These are phyloP conservation scores for Xerocomellus amylosporus DNA, from an alignment of 768 basidiomycete species.

Conservation along the genomic window DNA sequence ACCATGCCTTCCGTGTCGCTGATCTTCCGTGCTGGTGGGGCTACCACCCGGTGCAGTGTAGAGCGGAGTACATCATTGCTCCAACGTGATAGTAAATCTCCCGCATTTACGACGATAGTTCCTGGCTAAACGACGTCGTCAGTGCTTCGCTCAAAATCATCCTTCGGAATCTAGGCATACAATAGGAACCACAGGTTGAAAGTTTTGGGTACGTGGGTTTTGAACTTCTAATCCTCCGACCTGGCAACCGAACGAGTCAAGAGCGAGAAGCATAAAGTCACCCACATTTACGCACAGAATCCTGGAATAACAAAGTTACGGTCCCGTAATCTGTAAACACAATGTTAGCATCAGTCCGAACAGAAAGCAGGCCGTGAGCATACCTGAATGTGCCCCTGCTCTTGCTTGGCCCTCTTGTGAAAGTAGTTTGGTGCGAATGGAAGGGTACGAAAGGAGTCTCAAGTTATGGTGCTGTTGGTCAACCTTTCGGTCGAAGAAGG, in stretches of 20 bases:
- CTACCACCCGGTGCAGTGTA: conserved; percentile 81
- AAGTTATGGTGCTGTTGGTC: conserved; percentile 79
- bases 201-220: conserved; percentile 71
- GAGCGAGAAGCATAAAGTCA: background rate
- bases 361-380: background rate
- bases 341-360: background rate
- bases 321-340: conserved; percentile 64
- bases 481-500: conserved; percentile 73
- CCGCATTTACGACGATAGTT: conserved; percentile 81
- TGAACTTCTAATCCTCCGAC: conserved; percentile 83
- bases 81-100: conserved; percentile 80
- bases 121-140: conserved; percentile 52
- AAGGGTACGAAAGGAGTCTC: conserved; percentile 76
- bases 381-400: conserved; percentile 80
- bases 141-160: background rate
- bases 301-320: conserved; percentile 80
- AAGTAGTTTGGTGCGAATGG: conserved; percentile 60
- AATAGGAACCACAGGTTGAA: conserved; percentile 71
- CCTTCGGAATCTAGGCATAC: conserved; percentile 40
- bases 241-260: conserved; percentile 28
- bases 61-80: conserved; percentile 77
- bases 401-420: conserved; percentile 67
- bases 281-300: conserved; percentile 42
- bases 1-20: conserved; percentile 52
- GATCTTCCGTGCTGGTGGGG: conserved; percentile 53